These are phyloP conservation scores for Penicillium goetzii DNA, from an alignment of 495 filamentous ascomycete species.

Conservation along the genomic window DNA sequence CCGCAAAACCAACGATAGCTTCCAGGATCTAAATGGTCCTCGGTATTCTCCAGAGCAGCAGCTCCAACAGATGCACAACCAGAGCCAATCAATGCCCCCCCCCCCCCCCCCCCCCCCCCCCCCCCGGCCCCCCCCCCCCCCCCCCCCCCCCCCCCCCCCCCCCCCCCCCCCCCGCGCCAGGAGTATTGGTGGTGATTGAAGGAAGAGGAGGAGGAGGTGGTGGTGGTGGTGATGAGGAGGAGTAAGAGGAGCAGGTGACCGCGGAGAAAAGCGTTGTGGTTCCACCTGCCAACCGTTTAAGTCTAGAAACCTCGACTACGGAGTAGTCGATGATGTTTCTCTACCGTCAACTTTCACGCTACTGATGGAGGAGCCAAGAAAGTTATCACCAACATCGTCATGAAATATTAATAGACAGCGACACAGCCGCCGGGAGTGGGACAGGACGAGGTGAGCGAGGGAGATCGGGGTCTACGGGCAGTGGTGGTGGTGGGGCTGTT, in stretches of 20 bases:
- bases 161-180: too few relatives aligned
- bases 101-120: too few relatives aligned
- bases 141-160: too few relatives aligned
- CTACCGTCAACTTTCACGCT: not conserved
- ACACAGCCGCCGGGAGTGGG: conserved; percentile 31
- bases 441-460: conserved; percentile 12
- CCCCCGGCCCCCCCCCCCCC: too few relatives aligned
- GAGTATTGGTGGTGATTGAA: conserved; percentile 16
- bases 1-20: conserved; percentile 47
- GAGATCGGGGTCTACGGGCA: conserved; percentile 29
- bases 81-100: conserved; percentile 35
- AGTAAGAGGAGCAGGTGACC: conserved; percentile 32
- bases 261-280: conserved; percentile 13
- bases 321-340: not conserved
- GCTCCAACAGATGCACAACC: conserved; percentile 37
- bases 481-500: conserved; percentile 34
- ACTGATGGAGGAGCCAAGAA: not conserved
- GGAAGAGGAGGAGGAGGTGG: conserved; percentile 11
- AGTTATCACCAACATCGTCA: conserved; percentile 11
- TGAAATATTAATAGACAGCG: conserved; percentile 38
- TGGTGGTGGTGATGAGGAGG: conserved; percentile 3
- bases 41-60: conserved; percentile 40
- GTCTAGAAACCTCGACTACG: too few relatives aligned
- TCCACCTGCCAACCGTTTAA: conserved; percentile 18
- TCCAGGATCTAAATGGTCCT: conserved; percentile 35